Evolutionary conservation across 805 yeast species (phyloP), one percentile per base, ranked within the genome.

Genomic region (Citeromyces nyonsensis): DNA sequence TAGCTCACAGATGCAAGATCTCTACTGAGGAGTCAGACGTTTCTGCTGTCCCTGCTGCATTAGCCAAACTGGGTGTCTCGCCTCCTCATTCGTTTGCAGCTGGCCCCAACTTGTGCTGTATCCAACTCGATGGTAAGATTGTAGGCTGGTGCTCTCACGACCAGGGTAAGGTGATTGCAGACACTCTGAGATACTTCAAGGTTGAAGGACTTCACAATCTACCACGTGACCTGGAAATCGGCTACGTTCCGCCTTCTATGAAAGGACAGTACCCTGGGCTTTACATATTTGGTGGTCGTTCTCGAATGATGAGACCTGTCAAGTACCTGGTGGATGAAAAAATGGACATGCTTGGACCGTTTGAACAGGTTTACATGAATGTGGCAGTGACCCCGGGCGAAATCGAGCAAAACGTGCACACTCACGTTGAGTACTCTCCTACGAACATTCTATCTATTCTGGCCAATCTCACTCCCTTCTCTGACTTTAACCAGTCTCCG

Each of bases 401-500:
- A 59, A 85, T 91, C 44, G 75, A 75, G 48, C 68, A 64, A 40
- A 71, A 81, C 43, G 61, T 74, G 30, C 97, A 91, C 54, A 65
- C 85, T 5, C 98, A 91, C 50, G 97, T 88, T 40, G 98, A 91
- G 59, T 85, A 68, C 54, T 67, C 93, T 3, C 97, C 98, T 46
- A 91, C 97, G 3, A 85, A 91, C 56, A 84, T 91, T 32, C 62
- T 91, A 44, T 85, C 96, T 14, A 88, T 91, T 43, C 66, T 91
- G 54, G 98, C 97, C 41, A 91, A 91, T 58, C 67, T 91, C 63
- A 91, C 98, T 2, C 98, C 98, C 43, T 91, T 84, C 54, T 86
- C 97, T 2, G 98, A 91, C 56, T 91, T 91, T 64, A 91, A 91
- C 58, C 98, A 91, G 64, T 86, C 96, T 18, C 98, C 98, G 49